These are phyloP conservation scores for Fusarium marasasianum DNA, from an alignment of 2,329 filamentous ascomycete genomes.

Conservation along the genomic window DNA sequence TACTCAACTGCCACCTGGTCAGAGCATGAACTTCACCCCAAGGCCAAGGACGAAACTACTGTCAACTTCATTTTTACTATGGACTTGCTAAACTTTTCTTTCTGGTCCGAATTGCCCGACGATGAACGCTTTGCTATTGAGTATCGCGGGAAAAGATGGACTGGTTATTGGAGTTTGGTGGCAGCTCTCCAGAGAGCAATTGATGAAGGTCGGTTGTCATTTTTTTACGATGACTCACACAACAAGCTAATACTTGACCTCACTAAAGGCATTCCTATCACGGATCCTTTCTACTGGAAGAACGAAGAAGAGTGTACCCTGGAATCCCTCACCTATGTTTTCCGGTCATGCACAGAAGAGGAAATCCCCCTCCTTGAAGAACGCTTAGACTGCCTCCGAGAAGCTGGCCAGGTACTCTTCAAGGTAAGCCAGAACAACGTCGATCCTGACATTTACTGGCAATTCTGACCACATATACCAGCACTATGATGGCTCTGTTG, in stretches of 20 bases:
- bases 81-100: slow-evolving; percentile 96
- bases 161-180: slow-evolving; percentile 94
- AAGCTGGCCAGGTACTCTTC: slow-evolving; percentile 83
- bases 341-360: slow-evolving; percentile 86
- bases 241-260: neutral
- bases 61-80: slow-evolving; percentile 96
- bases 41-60: slow-evolving; percentile 79
- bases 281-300: slow-evolving; percentile 86
- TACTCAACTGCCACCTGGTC: slow-evolving; percentile 91
- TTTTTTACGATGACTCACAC: neutral
- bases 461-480: slow-evolving; percentile 47
- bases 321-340: slow-evolving; percentile 77
- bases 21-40: slow-evolving; percentile 88
- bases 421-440: slow-evolving; percentile 62
- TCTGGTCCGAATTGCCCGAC: slow-evolving; percentile 82
- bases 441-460: no score
- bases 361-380: slow-evolving; percentile 85
- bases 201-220: slow-evolving; percentile 72
- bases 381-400: slow-evolving; percentile 79
- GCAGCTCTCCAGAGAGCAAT: slow-evolving; percentile 86
- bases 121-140: slow-evolving; percentile 83
- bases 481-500: slow-evolving; percentile 80
- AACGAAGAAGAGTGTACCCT: slow-evolving; percentile 80
- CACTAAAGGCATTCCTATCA: slow-evolving; percentile 80
- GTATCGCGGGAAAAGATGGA: slow-evolving; percentile 85